Base-by-base conservation (phyloP, 495 filamentous ascomycete genomes). In the Chaetomium tenue region DNA sequence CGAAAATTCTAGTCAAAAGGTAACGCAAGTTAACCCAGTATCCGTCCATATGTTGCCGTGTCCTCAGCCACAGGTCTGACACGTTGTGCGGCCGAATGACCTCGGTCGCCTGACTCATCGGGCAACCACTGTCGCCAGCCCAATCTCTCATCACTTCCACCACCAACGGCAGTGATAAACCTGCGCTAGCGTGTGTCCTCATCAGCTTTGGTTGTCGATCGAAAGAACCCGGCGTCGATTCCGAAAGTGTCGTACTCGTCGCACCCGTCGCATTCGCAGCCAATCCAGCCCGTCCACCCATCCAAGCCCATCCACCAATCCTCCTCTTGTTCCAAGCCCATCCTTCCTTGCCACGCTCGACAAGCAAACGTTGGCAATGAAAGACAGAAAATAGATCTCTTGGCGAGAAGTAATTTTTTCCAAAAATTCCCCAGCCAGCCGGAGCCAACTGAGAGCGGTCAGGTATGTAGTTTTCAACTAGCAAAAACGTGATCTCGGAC, bases 381-480 rank as follows among this genome's bases (percentile, higher is more conserved):
- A 74, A 72, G 66, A 66, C 18, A 40, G 26, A 56, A 51, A 26
- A 26, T n/a, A 23, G 20, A 5, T 57, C 52, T 56, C 60, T 33
- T 23, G 42, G 48, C n/a, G 63, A 63, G 57, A 54, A 64, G 60
- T 33, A 28, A 58, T 44, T 39, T 61, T 64, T 71, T 54, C 68
- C 72, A 74, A 72, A 74, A 74, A 72, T 74, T 74, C 71, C 71
- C 70, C 57, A 70, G 64, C 68, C 65, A 66, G 67, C 58, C 63
- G 28, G 50, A 58, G 66, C 70, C 71, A 68, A 68, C 63, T 65
- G 52, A 63, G 77, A 82, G 78, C 73, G 72, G 79, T 81, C 80
- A 80, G 70, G 71, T 69, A 47, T 82, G 73, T 82, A 83, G 79
- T 83, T 82, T 83, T 82, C 80, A 82, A 81, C 79, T 79, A 82